Evolutionary conservation across 805 yeast species (phyloP), one percentile per base, ranked within the genome.

Genomic region (Priceomyces carsonii): DNA sequence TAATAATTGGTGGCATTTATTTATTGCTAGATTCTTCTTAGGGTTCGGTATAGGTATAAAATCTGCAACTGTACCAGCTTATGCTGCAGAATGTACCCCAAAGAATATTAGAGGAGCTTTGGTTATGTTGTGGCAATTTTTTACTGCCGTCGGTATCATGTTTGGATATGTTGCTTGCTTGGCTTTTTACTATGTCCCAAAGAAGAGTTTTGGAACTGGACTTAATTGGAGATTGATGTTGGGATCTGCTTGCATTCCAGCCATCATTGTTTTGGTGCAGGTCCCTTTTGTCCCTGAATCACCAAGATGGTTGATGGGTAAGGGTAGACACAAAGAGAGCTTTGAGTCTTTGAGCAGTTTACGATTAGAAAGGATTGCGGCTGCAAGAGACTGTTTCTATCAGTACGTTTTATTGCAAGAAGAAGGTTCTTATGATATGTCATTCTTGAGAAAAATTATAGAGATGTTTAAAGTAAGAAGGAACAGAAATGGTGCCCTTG

Each of bases 91-190:
- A 51, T 72, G 79, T 48, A 52, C 79, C 7, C 85, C 85, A 1
- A 74, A 75, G 9, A 59, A 60, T 8, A 70, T 75, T 26, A 66
- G 87, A 51, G 88, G 88, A 32, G 76, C 85, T 1, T 62, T 82
- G 40, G 79, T 79, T 32, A 79, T 80, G 82, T 65, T 77, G 60
- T 81, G 85, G 84, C 87, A 82, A 61, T 77, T 79, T 48, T 80
- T 80, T 67, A 80, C 85, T n/a, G 86, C 87, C 2, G 75, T 80
- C 34, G 88, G 88, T 40, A 79, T 82, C 43, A 75, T 78, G 75
- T 65, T 81, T 45, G 87, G 87, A 14, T 77, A 78, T 41, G 76
- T 79, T 21, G 67, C 80, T 13, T 69, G 74, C 17, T 69, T 80
- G 40, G 82, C 81, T 1, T 78, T 80, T 51, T 79, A 75, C 60